These are phyloP conservation scores for Podaxis pistillaris DNA, from an alignment of 768 basidiomycete genomes.

Conservation along the genomic window DNA sequence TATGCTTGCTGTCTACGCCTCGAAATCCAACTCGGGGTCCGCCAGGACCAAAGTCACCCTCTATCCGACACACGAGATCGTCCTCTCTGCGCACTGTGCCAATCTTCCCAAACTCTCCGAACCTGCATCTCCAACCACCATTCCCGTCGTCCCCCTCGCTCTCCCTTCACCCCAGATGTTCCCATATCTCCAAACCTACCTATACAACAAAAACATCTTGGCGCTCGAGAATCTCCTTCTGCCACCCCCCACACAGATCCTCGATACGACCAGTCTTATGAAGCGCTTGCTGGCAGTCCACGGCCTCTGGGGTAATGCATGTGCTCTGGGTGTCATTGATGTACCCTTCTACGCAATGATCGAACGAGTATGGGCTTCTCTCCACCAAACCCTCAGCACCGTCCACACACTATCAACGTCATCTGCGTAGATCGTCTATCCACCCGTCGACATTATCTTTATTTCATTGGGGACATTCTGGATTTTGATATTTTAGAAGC, in stretches of 20 bases:
- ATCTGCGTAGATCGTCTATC: not conserved
- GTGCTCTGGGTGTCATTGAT: conserved; percentile 67
- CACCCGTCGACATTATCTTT: not conserved
- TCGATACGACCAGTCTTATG: conserved; percentile 34
- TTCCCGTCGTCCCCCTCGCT: conserved; percentile 64
- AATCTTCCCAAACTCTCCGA: conserved; percentile 54
- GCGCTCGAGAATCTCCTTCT: conserved; percentile 49
- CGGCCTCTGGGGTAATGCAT: conserved; percentile 72
- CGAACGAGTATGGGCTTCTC: conserved; percentile 53
- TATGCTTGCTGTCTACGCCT: conserved; percentile 48
- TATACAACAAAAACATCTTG: conserved; percentile 62
- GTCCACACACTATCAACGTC: not conserved
- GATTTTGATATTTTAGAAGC: conserved; percentile 4
- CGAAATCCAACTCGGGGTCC: conserved; percentile 21
- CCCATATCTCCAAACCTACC: conserved; percentile 55
- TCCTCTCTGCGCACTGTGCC: conserved; percentile 70
- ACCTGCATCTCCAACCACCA: conserved; percentile 32
- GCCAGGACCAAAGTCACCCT: conserved; percentile 38
- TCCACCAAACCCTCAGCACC: conserved; percentile 37
- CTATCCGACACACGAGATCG: conserved; percentile 66
- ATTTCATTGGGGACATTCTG: not conserved
- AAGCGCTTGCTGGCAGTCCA: conserved; percentile 45
- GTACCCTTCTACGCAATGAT: conserved; percentile 61
- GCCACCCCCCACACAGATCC: conserved; percentile 29
- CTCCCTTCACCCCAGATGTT: conserved; percentile 65